Conservation (phyloP, 495 filamentous ascomycete species). For the Cercophora newfieldiana region DNA sequence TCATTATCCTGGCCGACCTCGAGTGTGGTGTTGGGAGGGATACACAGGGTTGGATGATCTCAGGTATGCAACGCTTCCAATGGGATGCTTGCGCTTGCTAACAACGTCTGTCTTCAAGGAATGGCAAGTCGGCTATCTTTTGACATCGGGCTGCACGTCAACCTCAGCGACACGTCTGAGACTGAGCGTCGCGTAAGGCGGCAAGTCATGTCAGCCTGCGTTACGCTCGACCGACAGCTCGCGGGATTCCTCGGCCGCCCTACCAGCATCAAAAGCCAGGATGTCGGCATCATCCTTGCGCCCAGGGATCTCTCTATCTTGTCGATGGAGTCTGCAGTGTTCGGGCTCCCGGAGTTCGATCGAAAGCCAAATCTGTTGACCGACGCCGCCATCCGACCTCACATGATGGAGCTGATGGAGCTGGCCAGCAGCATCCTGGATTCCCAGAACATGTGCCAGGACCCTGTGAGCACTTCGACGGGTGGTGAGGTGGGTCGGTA, state of each 20-base stretch:
- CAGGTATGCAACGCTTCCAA: conserved; percentile 29
- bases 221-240: conserved; percentile 56
- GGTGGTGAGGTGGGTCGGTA: conserved; percentile 37
- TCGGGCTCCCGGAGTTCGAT: conserved; percentile 5
- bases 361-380: conserved; percentile 25
- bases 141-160: conserved; percentile 53
- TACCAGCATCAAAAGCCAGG: conserved; percentile 51
- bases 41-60: conserved; percentile 54
- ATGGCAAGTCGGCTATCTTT: conserved; percentile 51
- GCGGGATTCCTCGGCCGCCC: conserved; percentile 52
- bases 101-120: conserved; percentile 26
- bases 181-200: conserved; percentile 45
- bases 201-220: conserved; percentile 50
- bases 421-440: conserved; percentile 53
- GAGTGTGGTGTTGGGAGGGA: conserved; percentile 54
- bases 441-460: conserved; percentile 28
- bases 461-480: conserved; percentile 25
- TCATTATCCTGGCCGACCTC: conserved; percentile 53
- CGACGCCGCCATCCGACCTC: conserved; percentile 46
- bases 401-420: conserved; percentile 52
- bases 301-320: conserved; percentile 34
- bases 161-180: conserved; percentile 37
- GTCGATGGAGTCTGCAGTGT: conserved; percentile 19
- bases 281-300: conserved; percentile 47
- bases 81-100: conserved; percentile 15